phyloP scores from a whole-genome alignment of 306 rosid genomes.

The Fragaria iinumae region DNA sequence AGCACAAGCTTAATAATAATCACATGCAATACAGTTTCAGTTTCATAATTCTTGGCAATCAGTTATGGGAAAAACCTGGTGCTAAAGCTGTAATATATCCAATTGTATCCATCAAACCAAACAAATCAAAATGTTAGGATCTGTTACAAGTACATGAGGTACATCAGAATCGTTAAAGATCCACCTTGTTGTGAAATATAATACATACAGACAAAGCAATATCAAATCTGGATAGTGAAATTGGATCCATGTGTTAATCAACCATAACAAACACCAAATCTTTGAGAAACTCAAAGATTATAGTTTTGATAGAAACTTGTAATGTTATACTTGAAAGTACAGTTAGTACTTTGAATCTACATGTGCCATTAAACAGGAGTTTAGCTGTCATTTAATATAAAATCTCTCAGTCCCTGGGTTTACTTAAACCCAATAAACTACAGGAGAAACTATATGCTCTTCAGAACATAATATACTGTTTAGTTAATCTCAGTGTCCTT shows the following conservation, averaged over 20 bases:
- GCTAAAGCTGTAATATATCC: background rate
- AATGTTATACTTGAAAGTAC: conserved; percentile 1
- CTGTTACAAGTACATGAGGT: conserved; percentile 1
- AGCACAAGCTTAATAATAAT: background rate
- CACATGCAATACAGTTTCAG: background rate
- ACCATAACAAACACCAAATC: background rate
- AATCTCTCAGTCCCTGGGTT: background rate
- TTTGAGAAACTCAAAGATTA: background rate
- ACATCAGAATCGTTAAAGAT: conserved; percentile 1
- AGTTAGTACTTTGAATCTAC: conserved; percentile 7
- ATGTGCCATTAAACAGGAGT: background rate
- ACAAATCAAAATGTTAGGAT: background rate
- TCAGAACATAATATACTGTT: background rate
- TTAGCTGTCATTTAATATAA: background rate
- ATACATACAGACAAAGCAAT: background rate
- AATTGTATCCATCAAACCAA: background rate
- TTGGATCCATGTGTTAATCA: conserved; percentile 8
- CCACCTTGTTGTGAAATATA: background rate
- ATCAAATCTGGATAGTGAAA: background rate
- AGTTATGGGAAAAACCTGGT: conserved; percentile 5
- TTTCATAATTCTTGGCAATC: background rate
- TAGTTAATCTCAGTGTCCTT: background rate
- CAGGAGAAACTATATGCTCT: background rate
- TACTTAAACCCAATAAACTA: background rate
- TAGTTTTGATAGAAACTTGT: conserved; percentile 2